Base-by-base conservation (phyloP, 495 filamentous ascomycete genomes). In the Thozetella sp. region DNA sequence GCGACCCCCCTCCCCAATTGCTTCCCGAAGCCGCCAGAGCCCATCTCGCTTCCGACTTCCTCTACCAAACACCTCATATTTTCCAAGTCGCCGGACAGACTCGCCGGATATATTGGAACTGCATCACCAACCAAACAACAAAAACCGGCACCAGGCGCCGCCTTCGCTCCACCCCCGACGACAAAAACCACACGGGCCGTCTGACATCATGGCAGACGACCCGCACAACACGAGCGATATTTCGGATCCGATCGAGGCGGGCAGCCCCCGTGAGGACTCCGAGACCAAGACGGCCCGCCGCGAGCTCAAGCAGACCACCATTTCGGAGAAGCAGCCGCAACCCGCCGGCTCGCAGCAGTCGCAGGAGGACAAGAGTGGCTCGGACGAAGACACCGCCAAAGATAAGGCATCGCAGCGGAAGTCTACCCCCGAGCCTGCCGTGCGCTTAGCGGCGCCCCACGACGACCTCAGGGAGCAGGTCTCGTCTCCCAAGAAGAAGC, bases 401-500 rank as follows among this genome's bases (percentile, higher is more conserved):
- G 59, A 66, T 30, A 67, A 60, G 53, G 27, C 55, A 3, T 37
- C 54, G 24, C 46, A 26, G 1, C 53, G 13, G 19, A 26, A 43
- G 51, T 27, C 58, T 10, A 78, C 76, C n/a, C 73, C 69, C 58
- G 73, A 72, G 30, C 61, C 58, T 54, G 63, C 59, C 37, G 62
- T 68, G 22, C 53, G 64, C 46, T 64, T 73, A 3, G 56, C n/a
- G n/a, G n/a, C 63, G 1, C 69, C 64, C n/a, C 67, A 67, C 53
- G 72, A 78, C 25, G 64, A 65, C 11, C 57, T 80, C 62, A 75
- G 67, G 61, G 79, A 82, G 55, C 69, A 77, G 51, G 55, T 84
- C 15, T 71, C 76, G 19, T 83, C 81, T 4, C 83, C 83, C 26
- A 85, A 84, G 74, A 85, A 84, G 71, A 85, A 85, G 70, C 71